A percentile compares a stretch with the other conserved stretches of the same genome.
phyloP scores from a whole-genome alignment of 2,329 filamentous ascomycete genomes.

The Neobulgaria alba region DNA sequence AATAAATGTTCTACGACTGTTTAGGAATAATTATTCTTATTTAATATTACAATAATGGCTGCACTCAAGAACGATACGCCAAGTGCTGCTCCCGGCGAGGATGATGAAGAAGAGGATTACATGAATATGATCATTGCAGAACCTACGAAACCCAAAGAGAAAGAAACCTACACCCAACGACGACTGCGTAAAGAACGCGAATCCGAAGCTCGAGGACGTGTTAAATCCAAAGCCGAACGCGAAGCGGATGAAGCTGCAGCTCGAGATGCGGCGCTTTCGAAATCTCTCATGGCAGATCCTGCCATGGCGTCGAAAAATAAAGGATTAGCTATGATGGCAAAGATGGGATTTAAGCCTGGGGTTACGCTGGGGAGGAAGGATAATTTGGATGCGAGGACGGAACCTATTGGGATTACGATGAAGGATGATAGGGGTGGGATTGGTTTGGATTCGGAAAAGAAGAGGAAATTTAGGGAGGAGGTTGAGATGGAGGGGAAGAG shows the following conservation, averaged over 20 bases:
- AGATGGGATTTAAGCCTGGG: conserved; percentile 80
- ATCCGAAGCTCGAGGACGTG: conserved; percentile 56
- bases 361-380: conserved; percentile 61
- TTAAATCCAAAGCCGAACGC: conserved; percentile 76
- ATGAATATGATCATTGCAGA: conserved; percentile 92
- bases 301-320: conserved; percentile 58
- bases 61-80: conserved; percentile 13
- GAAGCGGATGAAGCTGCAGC: conserved; percentile 63
- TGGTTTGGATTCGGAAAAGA: conserved; percentile 74
- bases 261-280: conserved; percentile 68
- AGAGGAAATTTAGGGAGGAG: conserved; percentile 62
- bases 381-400: conserved; percentile 37
- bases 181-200: conserved; percentile 39
- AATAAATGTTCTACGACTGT: no score
- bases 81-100: conserved; percentile 23
- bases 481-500: conserved; percentile 50
- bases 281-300: conserved; percentile 49
- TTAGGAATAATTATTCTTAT: no score
- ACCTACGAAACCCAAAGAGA: conserved; percentile 36
- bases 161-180: conserved; percentile 56
- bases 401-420: conserved; percentile 68
- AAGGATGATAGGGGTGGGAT: conserved; percentile 79
- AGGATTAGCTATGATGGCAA: conserved; percentile 92
- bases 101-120: conserved; percentile 85
- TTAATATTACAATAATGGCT: conserved; percentile 13